phyloP scores from a whole-genome alignment of 345 rosid genomes.

The Gossypium bickii region DNA sequence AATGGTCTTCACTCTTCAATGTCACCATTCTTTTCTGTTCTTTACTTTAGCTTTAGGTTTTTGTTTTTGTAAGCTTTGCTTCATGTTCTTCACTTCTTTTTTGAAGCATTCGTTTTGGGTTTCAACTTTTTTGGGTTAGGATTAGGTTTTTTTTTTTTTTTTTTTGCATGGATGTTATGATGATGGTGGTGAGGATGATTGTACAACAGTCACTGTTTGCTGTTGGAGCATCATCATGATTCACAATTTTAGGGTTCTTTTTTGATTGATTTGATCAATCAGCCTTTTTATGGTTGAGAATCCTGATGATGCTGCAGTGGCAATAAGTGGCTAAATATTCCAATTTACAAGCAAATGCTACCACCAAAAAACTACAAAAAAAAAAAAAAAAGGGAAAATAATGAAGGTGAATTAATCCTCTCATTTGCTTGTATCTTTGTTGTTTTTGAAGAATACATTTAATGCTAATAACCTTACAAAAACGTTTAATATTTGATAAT shows the following conservation, averaged over 20 bases:
- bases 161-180: slow-evolving; percentile 2
- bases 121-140: neutral
- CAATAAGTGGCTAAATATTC: slow-evolving; percentile 50
- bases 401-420: slow-evolving; percentile 10
- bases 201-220: slow-evolving; percentile 58
- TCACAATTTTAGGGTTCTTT: slow-evolving; percentile 44
- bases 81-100: neutral
- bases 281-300: slow-evolving; percentile 41
- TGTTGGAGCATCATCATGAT: slow-evolving; percentile 91
- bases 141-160: slow-evolving; percentile 4
- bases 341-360: neutral
- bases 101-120: neutral
- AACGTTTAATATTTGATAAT: neutral
- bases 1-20: neutral
- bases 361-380: no score
- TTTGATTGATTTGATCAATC: slow-evolving; percentile 11
- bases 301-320: slow-evolving; percentile 99
- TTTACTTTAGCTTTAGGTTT: neutral
- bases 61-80: neutral
- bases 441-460: no score
- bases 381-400: neutral
- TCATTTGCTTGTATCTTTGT: no score
- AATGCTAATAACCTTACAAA: no score
- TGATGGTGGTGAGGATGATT: neutral
- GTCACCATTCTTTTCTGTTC: neutral